These are phyloP conservation scores for Stachybotrys echinatus DNA, from an alignment of 2,329 filamentous ascomycete genomes.

Conservation along the genomic window DNA sequence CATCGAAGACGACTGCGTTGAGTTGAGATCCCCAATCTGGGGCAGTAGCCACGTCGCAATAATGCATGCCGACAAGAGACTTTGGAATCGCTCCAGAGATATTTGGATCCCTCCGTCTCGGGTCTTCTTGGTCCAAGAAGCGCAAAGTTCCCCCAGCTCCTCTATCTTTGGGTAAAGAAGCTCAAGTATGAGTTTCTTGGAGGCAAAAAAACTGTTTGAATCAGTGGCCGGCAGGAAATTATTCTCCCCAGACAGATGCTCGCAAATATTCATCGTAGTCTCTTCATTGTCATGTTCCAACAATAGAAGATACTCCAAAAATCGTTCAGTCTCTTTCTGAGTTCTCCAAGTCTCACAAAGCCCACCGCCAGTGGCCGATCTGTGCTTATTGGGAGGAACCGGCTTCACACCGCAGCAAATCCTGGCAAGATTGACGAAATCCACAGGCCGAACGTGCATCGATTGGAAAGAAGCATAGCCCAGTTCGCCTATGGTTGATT, in stretches of 20 bases:
- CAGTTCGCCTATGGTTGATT: slow-evolving; percentile 50
- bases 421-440: slow-evolving; percentile 65
- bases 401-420: slow-evolving; percentile 55
- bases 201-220: slow-evolving; percentile 28
- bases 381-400: slow-evolving; percentile 21
- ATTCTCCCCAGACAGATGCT: slow-evolving; percentile 4
- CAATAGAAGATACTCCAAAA: slow-evolving; percentile 52
- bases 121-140: slow-evolving; percentile 39
- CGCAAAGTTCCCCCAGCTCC: slow-evolving; percentile 40
- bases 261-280: not conserved
- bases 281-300: slow-evolving; percentile 28
- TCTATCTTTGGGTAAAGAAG: slow-evolving; percentile 48
- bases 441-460: slow-evolving; percentile 56
- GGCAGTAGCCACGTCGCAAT: slow-evolving; percentile 40
- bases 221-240: slow-evolving; percentile 19
- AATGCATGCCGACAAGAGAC: slow-evolving; percentile 43
- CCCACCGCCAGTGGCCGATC: slow-evolving; percentile 38
- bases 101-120: slow-evolving; percentile 42
- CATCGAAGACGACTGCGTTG: slow-evolving; percentile 42
- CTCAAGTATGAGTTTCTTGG: slow-evolving; percentile 48
- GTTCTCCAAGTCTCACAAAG: slow-evolving; percentile 43
- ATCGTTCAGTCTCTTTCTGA: slow-evolving; percentile 34
- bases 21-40: slow-evolving; percentile 40
- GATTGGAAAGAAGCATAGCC: slow-evolving; percentile 61
- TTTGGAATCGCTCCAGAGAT: slow-evolving; percentile 47